Evolutionary conservation across 148 eudicot genomes (phyloP).

Genomic region (Hydrangea macrophylla): DNA sequence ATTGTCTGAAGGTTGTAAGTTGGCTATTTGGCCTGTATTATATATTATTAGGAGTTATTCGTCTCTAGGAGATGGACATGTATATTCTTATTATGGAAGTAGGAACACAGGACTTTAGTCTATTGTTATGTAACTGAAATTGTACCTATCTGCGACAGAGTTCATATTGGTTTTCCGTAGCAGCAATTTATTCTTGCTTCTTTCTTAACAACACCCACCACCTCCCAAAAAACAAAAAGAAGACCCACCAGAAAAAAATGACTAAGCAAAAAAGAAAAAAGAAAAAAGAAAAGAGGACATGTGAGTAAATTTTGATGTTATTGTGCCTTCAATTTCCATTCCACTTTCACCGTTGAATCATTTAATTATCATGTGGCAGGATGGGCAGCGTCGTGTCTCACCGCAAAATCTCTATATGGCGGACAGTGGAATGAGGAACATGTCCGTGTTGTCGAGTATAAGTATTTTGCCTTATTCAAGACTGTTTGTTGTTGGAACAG

Average conservation of each 20-base stretch:
- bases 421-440: slow-evolving; percentile 71
- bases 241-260: no score
- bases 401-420: slow-evolving; percentile 68
- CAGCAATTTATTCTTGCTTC: background rate
- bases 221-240: background rate
- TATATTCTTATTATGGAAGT: no score
- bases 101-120: no score
- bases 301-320: background rate
- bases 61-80: no score
- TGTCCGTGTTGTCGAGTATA: slow-evolving; percentile 74
- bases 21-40: background rate
- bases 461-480: slow-evolving; percentile 81
- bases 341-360: background rate
- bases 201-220: background rate
- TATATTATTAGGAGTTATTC: slow-evolving; percentile 2
- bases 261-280: no score
- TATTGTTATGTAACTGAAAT: background rate
- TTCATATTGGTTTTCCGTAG: background rate
- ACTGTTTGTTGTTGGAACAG: slow-evolving; percentile 86
- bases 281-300: background rate
- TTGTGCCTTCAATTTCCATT: background rate
- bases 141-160: no score
- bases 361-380: slow-evolving; percentile 42
- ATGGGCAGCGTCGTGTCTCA: slow-evolving; percentile 53
- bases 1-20: background rate